phyloP scores from a whole-genome alignment of 2,329 filamentous ascomycete genomes.

The Colletotrichum spaethianum region DNA sequence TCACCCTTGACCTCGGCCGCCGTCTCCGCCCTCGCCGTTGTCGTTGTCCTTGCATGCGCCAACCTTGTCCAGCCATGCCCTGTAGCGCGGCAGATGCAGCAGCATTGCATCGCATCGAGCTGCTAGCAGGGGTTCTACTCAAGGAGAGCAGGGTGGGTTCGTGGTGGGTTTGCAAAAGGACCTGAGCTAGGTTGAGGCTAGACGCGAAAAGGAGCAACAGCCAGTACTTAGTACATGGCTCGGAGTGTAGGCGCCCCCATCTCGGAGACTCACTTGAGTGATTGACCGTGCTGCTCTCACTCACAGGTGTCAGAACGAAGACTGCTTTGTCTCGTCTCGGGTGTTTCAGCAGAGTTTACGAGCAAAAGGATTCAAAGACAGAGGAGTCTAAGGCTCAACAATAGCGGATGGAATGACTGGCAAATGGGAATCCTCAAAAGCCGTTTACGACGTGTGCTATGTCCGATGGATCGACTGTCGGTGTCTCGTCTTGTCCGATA shows the following conservation, averaged over 20 bases:
- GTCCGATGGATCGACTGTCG: constrained; percentile 7
- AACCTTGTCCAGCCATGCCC: constrained; percentile 37
- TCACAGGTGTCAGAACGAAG: constrained; percentile 13
- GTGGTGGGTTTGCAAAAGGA: constrained; percentile 43
- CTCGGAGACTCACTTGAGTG: constrained; percentile 20
- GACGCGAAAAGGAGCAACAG: constrained; percentile 35
- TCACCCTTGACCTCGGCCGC: constrained; percentile 27
- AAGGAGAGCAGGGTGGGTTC: constrained; percentile 35
- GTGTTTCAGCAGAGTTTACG: not conserved
- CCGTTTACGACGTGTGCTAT: constrained; percentile 2
- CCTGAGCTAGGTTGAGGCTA: constrained; percentile 42
- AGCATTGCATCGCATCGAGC: constrained; percentile 41
- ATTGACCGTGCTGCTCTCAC: constrained; percentile 12
- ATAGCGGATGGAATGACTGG: not conserved
- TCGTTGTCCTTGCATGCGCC: constrained; percentile 36
- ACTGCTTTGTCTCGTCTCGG: not conserved
- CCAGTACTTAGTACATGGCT: constrained; percentile 19
- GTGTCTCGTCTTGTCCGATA: constrained; percentile 20
- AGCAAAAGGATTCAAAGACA: not conserved
- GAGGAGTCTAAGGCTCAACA: not conserved
- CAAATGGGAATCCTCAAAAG: constrained; percentile 7
- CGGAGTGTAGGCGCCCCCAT: constrained; percentile 23
- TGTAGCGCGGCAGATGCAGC: constrained; percentile 43
- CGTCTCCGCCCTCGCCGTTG: constrained; percentile 30
- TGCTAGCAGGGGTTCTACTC: constrained; percentile 25